These are phyloP conservation scores for Euphorbia lathyris DNA, from an alignment of 345 rosid species.

Conservation along the genomic window DNA sequence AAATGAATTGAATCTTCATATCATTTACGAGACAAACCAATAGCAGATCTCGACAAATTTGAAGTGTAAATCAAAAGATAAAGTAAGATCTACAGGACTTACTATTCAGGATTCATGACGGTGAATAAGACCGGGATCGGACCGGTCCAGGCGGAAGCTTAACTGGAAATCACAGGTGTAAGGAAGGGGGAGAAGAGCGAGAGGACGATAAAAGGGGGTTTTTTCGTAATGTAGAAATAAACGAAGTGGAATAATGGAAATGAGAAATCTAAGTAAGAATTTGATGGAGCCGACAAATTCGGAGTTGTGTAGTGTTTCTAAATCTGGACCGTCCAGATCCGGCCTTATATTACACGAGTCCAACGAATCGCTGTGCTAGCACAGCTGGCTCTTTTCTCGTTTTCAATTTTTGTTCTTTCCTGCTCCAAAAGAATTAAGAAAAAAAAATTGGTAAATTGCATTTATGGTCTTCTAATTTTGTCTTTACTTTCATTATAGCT, in stretches of 20 bases:
- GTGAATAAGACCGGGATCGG: conserved; percentile 20
- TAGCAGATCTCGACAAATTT: not conserved
- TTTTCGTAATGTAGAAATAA: not conserved
- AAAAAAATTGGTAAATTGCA: no score
- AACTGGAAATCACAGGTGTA: conserved; percentile 19
- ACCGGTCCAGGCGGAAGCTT: conserved; percentile 29
- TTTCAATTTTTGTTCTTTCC: not conserved
- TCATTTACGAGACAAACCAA: not conserved
- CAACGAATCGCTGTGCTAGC: not conserved
- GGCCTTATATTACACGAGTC: not conserved
- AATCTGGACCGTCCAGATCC: conserved; percentile 14
- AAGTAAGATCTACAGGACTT: conserved; percentile 12
- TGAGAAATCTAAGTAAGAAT: not conserved
- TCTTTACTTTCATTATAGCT: no score
- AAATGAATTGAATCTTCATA: not conserved
- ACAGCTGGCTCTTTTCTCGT: not conserved
- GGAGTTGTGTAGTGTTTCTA: conserved; percentile 4
- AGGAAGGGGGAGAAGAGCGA: not conserved
- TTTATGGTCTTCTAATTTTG: no score
- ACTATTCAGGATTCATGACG: conserved; percentile 49
- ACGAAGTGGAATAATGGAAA: not conserved
- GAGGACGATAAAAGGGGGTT: not conserved
- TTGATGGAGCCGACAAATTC: conserved; percentile 12
- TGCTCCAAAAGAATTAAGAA: not conserved
- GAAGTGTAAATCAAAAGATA: not conserved